Percentiles rank a stretch among this genome's conserved stretches.
Evolutionary conservation across 306 rosid species (phyloP).

Genomic region (Geum urbanum): DNA sequence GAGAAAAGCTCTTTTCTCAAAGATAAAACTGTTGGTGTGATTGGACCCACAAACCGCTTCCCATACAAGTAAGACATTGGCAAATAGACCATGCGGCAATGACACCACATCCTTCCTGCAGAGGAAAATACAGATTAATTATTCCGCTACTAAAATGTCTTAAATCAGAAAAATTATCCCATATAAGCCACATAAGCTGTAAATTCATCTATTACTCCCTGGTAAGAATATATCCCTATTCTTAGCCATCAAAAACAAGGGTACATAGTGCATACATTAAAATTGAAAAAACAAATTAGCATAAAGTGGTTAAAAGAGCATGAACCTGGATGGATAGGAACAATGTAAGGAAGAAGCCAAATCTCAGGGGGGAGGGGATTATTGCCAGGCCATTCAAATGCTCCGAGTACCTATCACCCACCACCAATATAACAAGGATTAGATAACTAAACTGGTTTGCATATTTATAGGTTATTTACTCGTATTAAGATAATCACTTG

Average conservation of each 20-base stretch:
- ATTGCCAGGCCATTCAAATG: slow-evolving; percentile 87
- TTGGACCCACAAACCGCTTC: slow-evolving; percentile 86
- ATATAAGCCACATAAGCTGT: no score
- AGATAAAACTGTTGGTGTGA: slow-evolving; percentile 66
- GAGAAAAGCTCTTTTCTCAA: slow-evolving; percentile 78
- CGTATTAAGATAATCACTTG: neutral
- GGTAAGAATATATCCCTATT: neutral
- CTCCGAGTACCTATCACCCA: slow-evolving; percentile 67
- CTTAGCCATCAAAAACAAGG: no score
- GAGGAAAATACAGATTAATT: slow-evolving; percentile 13
- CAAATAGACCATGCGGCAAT: slow-evolving; percentile 90
- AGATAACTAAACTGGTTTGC: neutral
- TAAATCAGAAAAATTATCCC: no score
- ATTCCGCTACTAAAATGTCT: no score
- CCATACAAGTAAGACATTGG: slow-evolving; percentile 94
- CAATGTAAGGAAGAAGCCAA: slow-evolving; percentile 77
- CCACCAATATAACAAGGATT: slow-evolving; percentile 10
- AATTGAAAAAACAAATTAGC: neutral
- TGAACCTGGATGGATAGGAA: slow-evolving; percentile 86
- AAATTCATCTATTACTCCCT: no score
- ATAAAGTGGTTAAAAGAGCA: slow-evolving; percentile 7
- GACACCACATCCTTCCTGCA: slow-evolving; percentile 99
- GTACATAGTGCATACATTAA: neutral
- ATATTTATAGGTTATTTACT: neutral
- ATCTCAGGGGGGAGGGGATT: slow-evolving; percentile 93